Evolutionary conservation across 805 yeast genomes (phyloP).

Genomic region (Ogataea minuta): DNA sequence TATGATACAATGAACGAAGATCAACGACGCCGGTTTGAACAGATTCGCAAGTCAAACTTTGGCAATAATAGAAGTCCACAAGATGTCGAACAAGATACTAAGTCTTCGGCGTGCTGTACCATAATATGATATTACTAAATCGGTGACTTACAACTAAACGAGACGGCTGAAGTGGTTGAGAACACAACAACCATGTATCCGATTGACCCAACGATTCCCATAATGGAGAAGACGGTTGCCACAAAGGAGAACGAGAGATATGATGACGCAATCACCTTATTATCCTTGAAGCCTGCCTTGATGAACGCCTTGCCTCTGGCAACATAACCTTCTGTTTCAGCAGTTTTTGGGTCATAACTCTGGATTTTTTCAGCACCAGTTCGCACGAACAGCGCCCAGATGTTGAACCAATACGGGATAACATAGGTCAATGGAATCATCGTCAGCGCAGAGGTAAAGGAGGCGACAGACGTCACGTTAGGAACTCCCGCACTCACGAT

Average conservation of each 20-base stretch:
- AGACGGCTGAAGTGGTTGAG: conserved; percentile 20
- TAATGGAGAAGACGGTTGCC: conserved; percentile 2
- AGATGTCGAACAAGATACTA: background rate
- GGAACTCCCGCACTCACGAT: conserved; percentile 29
- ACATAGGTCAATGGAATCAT: conserved; percentile 32
- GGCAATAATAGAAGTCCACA: background rate
- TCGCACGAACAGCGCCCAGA: conserved; percentile 21
- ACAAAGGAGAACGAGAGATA: background rate
- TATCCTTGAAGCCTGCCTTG: background rate
- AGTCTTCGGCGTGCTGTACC: conserved; percentile 3
- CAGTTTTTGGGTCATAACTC: conserved; percentile 12
- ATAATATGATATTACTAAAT: conserved; percentile 11
- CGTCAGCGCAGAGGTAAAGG: conserved; percentile 27
- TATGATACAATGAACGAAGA: conserved; percentile 1
- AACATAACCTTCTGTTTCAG: conserved; percentile 6
- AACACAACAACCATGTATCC: conserved; percentile 25
- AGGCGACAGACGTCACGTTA: conserved; percentile 24
- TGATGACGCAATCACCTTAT: background rate
- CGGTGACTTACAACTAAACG: conserved; percentile 32
- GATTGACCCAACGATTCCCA: conserved; percentile 29
- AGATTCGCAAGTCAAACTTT: background rate
- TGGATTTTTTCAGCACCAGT: conserved; percentile 6
- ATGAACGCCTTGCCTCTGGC: background rate
- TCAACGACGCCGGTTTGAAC: conserved; percentile 7
- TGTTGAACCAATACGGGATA: conserved; percentile 23